Evolutionary conservation across 495 filamentous ascomycete genomes (phyloP), one percentile per base, ranked within the genome.

Genomic region (Astrocystis sublimbata): DNA sequence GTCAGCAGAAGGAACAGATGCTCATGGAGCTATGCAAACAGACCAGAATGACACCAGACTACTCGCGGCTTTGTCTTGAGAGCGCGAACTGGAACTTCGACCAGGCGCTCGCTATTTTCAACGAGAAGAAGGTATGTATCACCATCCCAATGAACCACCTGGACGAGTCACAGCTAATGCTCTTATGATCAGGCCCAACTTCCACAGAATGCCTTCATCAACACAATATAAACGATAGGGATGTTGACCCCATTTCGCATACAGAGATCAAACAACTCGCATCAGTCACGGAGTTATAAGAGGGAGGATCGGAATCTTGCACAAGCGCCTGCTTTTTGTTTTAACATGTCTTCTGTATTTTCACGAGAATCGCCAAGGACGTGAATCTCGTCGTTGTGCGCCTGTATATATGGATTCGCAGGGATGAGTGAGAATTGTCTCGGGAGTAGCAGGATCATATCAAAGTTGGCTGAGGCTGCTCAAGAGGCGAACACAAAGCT

Each of bases 61-160:
- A 86, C 66, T 87, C 91, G 2, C 80, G 86, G 64, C 77, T 90
- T 72, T 92, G 90, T 64, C 77, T 94, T 5, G 79, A 81, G 0
- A 83, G 88, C 61, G 87, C 85, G 62, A 83, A 82, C 46, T 94
- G 91, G 90, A 84, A 92, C 69, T 81, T 89, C 38, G 83, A 88
- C n/a, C 74, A 75, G 54, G 91, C 90, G 0, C 75, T 89, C 64
- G 77, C 78, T 57, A 83, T 85, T 38, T 93, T 92, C 69, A 84
- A 87, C 61, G 78, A 85, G 55, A 79, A 79, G 54, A 84, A 70
- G 54, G 76, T 79, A 67, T 60, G 65, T 53, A 15, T 40, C 1
- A 23, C 49, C 41, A 10, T 41, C 6, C n/a, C 3, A 4, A 26
- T 46, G n/a, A n/a, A n/a, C n/a, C n/a, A 1, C 6, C 38, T 17